phyloP scores from a whole-genome alignment of 345 rosid species.

The Anastatica hierochuntica region DNA sequence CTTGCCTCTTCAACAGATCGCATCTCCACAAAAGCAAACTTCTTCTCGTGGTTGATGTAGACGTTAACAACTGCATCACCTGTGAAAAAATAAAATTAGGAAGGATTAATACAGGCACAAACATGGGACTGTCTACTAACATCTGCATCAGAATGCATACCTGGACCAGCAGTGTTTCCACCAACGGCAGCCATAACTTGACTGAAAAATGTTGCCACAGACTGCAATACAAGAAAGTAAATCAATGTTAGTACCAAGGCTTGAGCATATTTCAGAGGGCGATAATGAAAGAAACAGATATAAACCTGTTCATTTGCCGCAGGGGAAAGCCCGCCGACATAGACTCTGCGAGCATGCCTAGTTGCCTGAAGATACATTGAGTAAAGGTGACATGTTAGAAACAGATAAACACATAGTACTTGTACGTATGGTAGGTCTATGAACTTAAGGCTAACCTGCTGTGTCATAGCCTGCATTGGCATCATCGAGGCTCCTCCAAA shows the following conservation, averaged over 20 bases:
- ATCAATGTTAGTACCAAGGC: conserved; percentile 3
- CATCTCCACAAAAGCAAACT: conserved; percentile 97
- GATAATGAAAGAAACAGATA: not conserved
- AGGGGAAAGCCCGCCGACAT: conserved; percentile 92
- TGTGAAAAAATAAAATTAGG: no score
- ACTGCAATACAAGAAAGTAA: conserved; percentile 33
- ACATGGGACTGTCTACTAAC: conserved; percentile 31
- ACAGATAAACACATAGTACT: not conserved
- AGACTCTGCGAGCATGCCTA: conserved; percentile 93
- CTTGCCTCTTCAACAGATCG: conserved; percentile 97
- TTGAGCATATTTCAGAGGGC: not conserved
- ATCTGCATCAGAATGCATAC: conserved; percentile 54
- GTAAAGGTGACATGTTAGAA: not conserved
- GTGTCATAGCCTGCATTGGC: conserved; percentile 98
- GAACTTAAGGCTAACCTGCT: conserved; percentile 48
- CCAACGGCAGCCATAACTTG: conserved; percentile 95
- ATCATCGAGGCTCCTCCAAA: conserved; percentile 70
- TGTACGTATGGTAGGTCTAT: not conserved
- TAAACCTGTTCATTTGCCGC: conserved; percentile 85
- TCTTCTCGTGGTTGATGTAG: conserved; percentile 88
- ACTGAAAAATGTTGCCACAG: conserved; percentile 84
- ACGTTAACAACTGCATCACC: conserved; percentile 95
- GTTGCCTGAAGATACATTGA: conserved; percentile 51
- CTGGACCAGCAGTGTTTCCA: conserved; percentile 95
- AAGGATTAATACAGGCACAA: no score